Evolutionary conservation across 1,284 basidiomycete genomes (phyloP).

Genomic region (Meripilus lineatus): DNA sequence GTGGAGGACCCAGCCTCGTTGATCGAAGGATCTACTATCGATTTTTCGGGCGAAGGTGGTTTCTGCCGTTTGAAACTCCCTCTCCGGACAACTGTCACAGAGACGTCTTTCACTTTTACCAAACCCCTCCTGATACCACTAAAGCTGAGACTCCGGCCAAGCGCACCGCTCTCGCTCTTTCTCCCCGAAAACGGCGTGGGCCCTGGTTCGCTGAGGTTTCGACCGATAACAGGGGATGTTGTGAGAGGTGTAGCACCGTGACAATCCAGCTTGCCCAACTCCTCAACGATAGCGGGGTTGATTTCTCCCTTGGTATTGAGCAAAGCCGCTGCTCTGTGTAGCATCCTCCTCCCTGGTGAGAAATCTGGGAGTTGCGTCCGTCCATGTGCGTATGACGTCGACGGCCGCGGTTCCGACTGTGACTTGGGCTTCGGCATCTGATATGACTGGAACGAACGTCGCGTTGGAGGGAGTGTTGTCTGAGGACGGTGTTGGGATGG

Average conservation of each 20-base stretch:
- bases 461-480: too few species aligned
- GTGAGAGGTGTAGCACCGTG: conserved; percentile 6
- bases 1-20: neutral
- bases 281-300: conserved; percentile 19
- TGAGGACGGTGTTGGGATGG: too few species aligned
- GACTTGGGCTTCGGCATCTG: too few species aligned
- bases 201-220: conserved; percentile 2
- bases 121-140: conserved; percentile 25
- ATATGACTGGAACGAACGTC: too few species aligned
- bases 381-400: too few species aligned
- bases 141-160: conserved; percentile 16
- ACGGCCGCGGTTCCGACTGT: too few species aligned
- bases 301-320: conserved; percentile 24
- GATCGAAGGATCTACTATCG: neutral
- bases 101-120: conserved; percentile 21
- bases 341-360: too few species aligned
- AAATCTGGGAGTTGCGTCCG: too few species aligned
- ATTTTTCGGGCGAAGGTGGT: conserved; percentile 6
- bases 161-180: conserved; percentile 9
- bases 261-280: conserved; percentile 12
- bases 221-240: neutral
- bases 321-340: conserved; percentile 20
- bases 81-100: conserved; percentile 18
- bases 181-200: conserved; percentile 5
- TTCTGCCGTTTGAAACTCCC: conserved; percentile 20